Evolutionary conservation across 1,284 basidiomycete genomes (phyloP).

Genomic region (Cerrena zonata): DNA sequence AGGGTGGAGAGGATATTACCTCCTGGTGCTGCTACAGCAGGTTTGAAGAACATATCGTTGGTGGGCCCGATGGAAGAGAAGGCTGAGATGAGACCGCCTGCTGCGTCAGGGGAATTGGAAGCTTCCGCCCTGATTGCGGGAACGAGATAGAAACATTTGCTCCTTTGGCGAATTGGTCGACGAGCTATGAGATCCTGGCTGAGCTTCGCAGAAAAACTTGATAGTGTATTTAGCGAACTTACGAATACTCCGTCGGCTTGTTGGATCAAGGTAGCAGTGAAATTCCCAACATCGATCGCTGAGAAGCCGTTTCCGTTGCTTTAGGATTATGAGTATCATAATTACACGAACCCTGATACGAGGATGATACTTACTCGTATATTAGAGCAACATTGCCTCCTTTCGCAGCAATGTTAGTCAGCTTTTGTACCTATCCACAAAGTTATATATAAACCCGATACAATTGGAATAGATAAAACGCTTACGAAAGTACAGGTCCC

Average conservation of each 20-base stretch:
- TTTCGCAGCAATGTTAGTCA: slow-evolving; percentile 45
- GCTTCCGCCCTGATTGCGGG: slow-evolving; percentile 29
- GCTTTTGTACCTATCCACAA: slow-evolving; percentile 33
- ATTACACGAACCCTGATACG: not conserved
- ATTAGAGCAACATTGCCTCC: slow-evolving; percentile 45
- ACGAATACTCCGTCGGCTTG: slow-evolving; percentile 30
- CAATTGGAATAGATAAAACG: not conserved
- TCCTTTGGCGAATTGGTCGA: slow-evolving; percentile 36
- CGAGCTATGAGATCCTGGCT: slow-evolving; percentile 27
- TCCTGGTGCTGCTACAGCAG: slow-evolving; percentile 46
- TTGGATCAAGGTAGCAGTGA: slow-evolving; percentile 37
- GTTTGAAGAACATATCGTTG: slow-evolving; percentile 47
- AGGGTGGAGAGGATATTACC: slow-evolving; percentile 56
- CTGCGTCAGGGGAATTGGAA: slow-evolving; percentile 28
- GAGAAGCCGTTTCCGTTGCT: slow-evolving; percentile 43
- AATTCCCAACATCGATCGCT: slow-evolving; percentile 36
- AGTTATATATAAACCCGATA: slow-evolving; percentile 7
- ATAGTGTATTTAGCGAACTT: slow-evolving; percentile 9
- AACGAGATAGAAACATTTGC: slow-evolving; percentile 39
- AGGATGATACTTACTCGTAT: slow-evolving; percentile 40
- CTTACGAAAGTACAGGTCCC: slow-evolving; percentile 47
- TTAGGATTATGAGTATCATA: not conserved
- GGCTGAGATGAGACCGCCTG: slow-evolving; percentile 41
- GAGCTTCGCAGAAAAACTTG: not conserved
- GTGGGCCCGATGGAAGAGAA: slow-evolving; percentile 49